Base-by-base conservation (phyloP, 2,329 filamentous ascomycete species). In the Fusarium beomiforme region DNA sequence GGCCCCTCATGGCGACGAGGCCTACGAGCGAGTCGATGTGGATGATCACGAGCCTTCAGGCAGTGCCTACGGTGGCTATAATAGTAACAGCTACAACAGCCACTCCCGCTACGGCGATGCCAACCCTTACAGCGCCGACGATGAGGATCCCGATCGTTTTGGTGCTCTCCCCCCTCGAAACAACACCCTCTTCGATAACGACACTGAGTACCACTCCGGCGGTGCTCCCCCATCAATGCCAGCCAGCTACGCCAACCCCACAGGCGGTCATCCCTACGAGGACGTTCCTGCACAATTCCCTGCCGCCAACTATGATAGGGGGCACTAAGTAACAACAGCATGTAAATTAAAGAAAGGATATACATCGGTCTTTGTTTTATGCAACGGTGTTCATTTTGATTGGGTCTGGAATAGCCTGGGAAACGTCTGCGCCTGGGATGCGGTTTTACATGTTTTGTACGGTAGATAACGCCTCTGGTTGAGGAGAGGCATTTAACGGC, bases 1-100 rank as follows among this genome's bases (percentile, higher is more conserved):
- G 79, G 88, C 88, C 17, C 88, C 88, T n/a, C 87, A 90, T 76
- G 89, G 89, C 73, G 89, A 91, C 70, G 89, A 91, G 76, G 86
- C 87, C 44, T 91, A 91, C 75, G 87, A 89, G 54, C 88, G 87
- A 17, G 85, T 91, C 67, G 85, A 89, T 78, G 83, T 84, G 80
- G 83, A 88, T 62, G 86, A 89, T 73, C 84, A 88, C 67, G 83
- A 87, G 58, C 71, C 69, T 13, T 57, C 69, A 6, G 69, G 72
- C 29, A 72, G 70, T 36, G 44, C 69, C 21, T 74, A 74, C 33
- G 68, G 63, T 51, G 67, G 63, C 53, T 70, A 83, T 72, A 79
- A 81, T 67, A 77, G 79, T 64, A 79, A 78, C 37, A 80, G 79
- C 71, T 73, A 73, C 39, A 75, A 71, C 56, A 55, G 75, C 46